Evolutionary conservation across 2,329 filamentous ascomycete genomes (phyloP), one percentile per base, ranked within the genome.

Genomic region (Venturia carpophila): DNA sequence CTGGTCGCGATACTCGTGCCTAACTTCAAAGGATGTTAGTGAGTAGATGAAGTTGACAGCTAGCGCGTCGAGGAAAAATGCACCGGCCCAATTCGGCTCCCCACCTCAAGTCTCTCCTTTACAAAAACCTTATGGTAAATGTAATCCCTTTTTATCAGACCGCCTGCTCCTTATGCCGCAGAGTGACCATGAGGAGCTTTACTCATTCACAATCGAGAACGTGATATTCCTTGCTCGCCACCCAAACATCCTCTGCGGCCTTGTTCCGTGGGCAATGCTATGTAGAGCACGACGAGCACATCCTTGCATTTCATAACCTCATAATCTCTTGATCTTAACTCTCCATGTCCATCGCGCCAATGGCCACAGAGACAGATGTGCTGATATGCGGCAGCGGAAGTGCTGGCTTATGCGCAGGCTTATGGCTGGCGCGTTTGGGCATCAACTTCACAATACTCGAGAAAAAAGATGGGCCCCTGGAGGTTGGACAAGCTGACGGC

Each of bases 401-500:
- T 1, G 86, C 85, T 5, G 85, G 86, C 21, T 78, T 87, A 62
- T 83, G 81, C 68, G 83, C 84, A 6, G 84, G 82, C 13, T 77
- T 82, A 37, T 88, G 84, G 84, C 80, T 88, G 3, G 78, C 84
- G 1, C 80, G 80, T 27, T 82, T 79, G 71, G 79, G 80, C n/a
- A 77, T 87, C 67, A 73, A 75, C 30, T 86, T 80, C 75, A 81
- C 77, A 55, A 80, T 88, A 34, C 75, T 88, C 0, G 86, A 89
- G 69, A 79, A 78, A 6, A 80, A 83, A 5, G 66, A 73, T 3
- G 84, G 83, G 0, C 83, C 83, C 0, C 76, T 88, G 62, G 70
- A 77, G 49, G 77, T 80, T 58, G 86, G 85, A 2, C 84, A 88
- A 72, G 87, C 86, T 17, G 86, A 89, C 68, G 84, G 83, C 1